phyloP scores from a whole-genome alignment of 1,139 yeast genomes.

The Wickerhamomyces sp. region DNA sequence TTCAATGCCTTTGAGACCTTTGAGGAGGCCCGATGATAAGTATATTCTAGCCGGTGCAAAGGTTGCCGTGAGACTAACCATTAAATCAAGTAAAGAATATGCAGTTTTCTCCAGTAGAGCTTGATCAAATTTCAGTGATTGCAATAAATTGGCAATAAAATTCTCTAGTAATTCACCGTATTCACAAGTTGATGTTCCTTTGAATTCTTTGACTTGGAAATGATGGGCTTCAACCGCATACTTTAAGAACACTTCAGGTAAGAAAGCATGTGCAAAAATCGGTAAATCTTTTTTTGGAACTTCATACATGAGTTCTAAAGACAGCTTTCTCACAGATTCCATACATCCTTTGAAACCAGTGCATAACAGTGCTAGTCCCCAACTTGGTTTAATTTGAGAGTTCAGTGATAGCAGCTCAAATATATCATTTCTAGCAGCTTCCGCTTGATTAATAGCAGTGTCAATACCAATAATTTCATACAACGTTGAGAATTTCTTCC shows the following conservation, averaged over 20 bases:
- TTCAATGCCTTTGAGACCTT: conserved; percentile 39
- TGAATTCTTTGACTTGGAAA: conserved; percentile 35
- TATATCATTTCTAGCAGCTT: conserved; percentile 70
- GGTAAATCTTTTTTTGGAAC: conserved; percentile 39
- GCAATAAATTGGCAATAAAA: conserved; percentile 45
- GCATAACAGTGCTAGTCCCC: conserved; percentile 71
- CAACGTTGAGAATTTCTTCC: conserved; percentile 72
- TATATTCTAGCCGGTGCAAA: conserved; percentile 75
- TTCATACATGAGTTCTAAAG: conserved; percentile 53
- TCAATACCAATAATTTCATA: conserved; percentile 82
- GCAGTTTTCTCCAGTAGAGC: conserved; percentile 31
- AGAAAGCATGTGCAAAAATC: conserved; percentile 44
- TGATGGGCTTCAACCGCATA: conserved; percentile 63
- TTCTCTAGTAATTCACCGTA: conserved; percentile 50
- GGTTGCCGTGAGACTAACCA: conserved; percentile 44
- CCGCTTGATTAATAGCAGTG: conserved; percentile 81
- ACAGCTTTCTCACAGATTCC: conserved; percentile 72
- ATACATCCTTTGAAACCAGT: conserved; percentile 76
- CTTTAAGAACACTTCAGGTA: conserved; percentile 54
- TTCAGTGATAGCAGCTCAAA: conserved; percentile 47
- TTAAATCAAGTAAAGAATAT: conserved; percentile 32
- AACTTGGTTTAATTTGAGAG: conserved; percentile 53
- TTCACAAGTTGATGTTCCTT: conserved; percentile 39
- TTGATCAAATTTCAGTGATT: conserved; percentile 31
- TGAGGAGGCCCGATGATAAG: conserved; percentile 50